phyloP scores from a whole-genome alignment of 2,329 filamentous ascomycete species.

The Knoxdaviesia proteae region DNA sequence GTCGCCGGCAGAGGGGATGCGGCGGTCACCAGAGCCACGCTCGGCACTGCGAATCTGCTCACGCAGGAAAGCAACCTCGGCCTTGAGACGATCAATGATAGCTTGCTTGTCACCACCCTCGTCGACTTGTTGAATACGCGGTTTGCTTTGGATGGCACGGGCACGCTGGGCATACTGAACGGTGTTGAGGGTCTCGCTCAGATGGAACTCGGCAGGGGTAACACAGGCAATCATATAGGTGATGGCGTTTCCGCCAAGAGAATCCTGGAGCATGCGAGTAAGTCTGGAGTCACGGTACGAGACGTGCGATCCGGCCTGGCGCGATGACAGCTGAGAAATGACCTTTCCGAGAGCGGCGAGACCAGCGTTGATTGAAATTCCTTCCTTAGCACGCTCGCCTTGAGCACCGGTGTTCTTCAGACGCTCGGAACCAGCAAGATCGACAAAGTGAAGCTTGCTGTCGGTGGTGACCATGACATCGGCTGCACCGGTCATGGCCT shows the following conservation, averaged over 20 bases:
- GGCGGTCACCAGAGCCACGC: conserved; percentile 33
- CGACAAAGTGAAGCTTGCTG: conserved; percentile 97
- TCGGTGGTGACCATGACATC: conserved; percentile 65
- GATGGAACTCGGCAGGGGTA: conserved; percentile 86
- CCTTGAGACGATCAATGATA: conserved; percentile 78
- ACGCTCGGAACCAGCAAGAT: conserved; percentile 88
- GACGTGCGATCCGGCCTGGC: conserved; percentile 70
- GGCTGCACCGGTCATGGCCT: conserved; percentile 47
- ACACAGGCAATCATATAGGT: conserved; percentile 99
- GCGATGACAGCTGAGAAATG: conserved; percentile 89
- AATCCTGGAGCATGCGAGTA: conserved; percentile 87
- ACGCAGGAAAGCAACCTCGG: conserved; percentile 79
- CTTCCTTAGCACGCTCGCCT: conserved; percentile 82
- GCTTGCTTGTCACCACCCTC: conserved; percentile 76
- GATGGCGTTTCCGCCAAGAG: conserved; percentile 85
- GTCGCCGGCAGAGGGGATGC: conserved; percentile 38
- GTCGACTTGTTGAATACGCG: conserved; percentile 82
- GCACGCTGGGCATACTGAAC: conserved; percentile 94
- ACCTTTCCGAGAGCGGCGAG: conserved; percentile 91
- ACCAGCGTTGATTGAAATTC: conserved; percentile 94
- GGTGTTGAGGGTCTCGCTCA: conserved; percentile 94
- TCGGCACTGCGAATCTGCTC: conserved; percentile 85
- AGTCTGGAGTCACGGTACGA: conserved; percentile 97
- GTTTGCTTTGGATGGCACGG: conserved; percentile 91
- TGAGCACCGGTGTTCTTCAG: conserved; percentile 94